A percentile compares a stretch with the other conserved stretches of the same genome.
Evolutionary conservation across 2,329 filamentous ascomycete species (phyloP).

Genomic region (Trichoderma gracile): DNA sequence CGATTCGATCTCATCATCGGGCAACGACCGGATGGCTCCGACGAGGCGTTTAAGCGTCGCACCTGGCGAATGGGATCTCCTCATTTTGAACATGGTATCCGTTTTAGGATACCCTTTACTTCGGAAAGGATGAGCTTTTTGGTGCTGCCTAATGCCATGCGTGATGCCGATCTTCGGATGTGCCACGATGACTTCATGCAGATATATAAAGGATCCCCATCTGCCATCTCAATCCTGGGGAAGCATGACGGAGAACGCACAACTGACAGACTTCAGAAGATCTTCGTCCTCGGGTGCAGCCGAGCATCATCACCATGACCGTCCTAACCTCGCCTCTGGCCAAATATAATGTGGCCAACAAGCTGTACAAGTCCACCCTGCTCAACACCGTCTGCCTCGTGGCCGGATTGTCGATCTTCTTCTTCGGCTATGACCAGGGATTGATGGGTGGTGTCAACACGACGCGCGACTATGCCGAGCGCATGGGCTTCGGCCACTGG

Average conservation of each 20-base stretch:
- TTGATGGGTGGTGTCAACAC: conserved; percentile 68
- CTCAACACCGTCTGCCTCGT: conserved; percentile 64
- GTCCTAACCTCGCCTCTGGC: conserved; percentile 9
- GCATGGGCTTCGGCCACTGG: conserved; percentile 66
- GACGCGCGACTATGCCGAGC: conserved; percentile 61
- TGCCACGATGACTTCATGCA: not conserved
- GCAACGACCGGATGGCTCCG: not conserved
- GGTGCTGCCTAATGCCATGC: conserved; percentile 11
- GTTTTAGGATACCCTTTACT: not conserved
- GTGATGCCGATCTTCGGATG: conserved; percentile 16
- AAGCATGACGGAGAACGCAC: too few relatives aligned
- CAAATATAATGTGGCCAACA: conserved; percentile 47
- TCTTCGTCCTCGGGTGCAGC: not conserved
- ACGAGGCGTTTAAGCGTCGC: conserved; percentile 16
- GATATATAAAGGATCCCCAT: not conserved
- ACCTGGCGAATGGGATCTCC: not conserved
- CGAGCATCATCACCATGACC: not conserved
- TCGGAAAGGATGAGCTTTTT: not conserved
- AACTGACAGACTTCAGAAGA: not conserved
- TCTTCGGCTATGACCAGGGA: conserved; percentile 63
- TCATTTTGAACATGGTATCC: not conserved
- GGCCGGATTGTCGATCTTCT: conserved; percentile 66
- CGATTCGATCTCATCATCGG: not conserved
- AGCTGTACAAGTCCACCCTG: conserved; percentile 55
- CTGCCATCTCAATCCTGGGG: not conserved